A percentile compares a stretch with the other conserved stretches of the same genome.
phyloP scores from a whole-genome alignment of 2,329 filamentous ascomycete species.

The Colletotrichum ledebouriae region DNA sequence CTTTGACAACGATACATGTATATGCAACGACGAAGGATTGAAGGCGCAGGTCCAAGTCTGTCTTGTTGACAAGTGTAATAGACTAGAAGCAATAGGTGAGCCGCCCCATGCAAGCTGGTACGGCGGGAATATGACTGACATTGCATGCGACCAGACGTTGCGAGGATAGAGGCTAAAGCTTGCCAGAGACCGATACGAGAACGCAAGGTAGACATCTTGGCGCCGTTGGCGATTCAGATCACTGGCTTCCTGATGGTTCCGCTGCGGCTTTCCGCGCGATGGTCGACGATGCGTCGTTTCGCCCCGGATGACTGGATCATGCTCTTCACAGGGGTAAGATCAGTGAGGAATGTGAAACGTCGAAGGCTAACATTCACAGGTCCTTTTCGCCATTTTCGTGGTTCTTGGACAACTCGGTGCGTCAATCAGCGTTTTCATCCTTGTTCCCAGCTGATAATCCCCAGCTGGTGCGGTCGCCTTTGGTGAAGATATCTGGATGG shows the following conservation, averaged over 20 bases:
- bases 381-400: slow-evolving; percentile 51
- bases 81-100: slow-evolving; percentile 48
- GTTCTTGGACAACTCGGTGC: slow-evolving; percentile 51
- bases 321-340: slow-evolving; percentile 50
- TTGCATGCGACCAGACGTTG: slow-evolving; percentile 47
- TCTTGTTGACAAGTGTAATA: slow-evolving; percentile 45
- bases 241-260: slow-evolving; percentile 52
- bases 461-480: slow-evolving; percentile 48
- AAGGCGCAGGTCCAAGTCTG: slow-evolving; percentile 44
- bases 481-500: slow-evolving; percentile 56
- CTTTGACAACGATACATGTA: slow-evolving; percentile 47
- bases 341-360: background rate
- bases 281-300: slow-evolving; percentile 49
- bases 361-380: slow-evolving; percentile 35
- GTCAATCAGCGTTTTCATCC: background rate
- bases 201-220: slow-evolving; percentile 50
- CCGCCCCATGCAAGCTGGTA: background rate
- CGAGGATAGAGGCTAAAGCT: slow-evolving; percentile 49
- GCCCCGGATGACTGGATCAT: slow-evolving; percentile 58
- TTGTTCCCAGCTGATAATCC: slow-evolving; percentile 19
- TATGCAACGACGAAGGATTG: slow-evolving; percentile 47
- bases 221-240: slow-evolving; percentile 53
- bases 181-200: slow-evolving; percentile 51
- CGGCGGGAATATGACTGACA: slow-evolving; percentile 30
- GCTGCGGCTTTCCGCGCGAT: slow-evolving; percentile 55